Evolutionary conservation across 495 filamentous ascomycete genomes (phyloP).

Genomic region (Diplogelasinospora grovesii): DNA sequence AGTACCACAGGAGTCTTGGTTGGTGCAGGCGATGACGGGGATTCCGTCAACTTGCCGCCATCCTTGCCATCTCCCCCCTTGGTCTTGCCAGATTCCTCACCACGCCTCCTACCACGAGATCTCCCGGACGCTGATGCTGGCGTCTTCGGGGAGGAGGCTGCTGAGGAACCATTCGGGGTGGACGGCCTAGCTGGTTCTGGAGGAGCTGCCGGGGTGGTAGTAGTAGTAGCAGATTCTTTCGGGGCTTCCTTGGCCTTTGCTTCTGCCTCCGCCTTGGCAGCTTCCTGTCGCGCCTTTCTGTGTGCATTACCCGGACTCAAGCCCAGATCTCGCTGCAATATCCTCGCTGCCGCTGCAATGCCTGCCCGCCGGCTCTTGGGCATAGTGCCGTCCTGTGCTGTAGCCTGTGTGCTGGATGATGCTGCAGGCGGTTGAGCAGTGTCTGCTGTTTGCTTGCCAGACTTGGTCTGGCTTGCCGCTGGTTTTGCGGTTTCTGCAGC

Average conservation of each 20-base stretch:
- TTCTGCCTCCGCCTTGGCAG: constrained; percentile 43
- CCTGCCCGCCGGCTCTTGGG: constrained; percentile 55
- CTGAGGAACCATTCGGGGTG: constrained; percentile 8
- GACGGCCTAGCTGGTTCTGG: constrained; percentile 7
- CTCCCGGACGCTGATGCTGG: constrained; percentile 21
- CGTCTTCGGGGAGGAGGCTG: constrained; percentile 11
- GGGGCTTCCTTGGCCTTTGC: constrained; percentile 35
- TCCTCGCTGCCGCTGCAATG: constrained; percentile 69
- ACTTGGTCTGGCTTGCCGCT: constrained; percentile 27
- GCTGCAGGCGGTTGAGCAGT: too few relatives aligned
- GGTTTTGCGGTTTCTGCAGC: constrained; percentile 41
- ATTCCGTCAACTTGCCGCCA: constrained; percentile 9
- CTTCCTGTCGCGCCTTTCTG: constrained; percentile 45
- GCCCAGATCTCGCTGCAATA: constrained; percentile 85
- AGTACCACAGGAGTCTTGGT: constrained; percentile 32
- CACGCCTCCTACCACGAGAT: constrained; percentile 19
- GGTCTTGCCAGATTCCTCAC: constrained; percentile 16
- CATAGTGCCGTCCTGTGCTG: constrained; percentile 22
- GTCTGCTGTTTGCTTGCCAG: constrained; percentile 8
- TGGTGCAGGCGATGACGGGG: constrained; percentile 8
- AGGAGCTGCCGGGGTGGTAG: constrained; percentile 19
- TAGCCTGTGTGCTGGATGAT: constrained; percentile 7
- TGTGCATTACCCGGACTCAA: constrained; percentile 58
- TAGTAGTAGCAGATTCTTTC: constrained; percentile 15
- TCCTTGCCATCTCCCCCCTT: constrained; percentile 18